Evolutionary conservation across 1,284 basidiomycete genomes (phyloP).

Genomic region (Fomitopsis schrenkii): DNA sequence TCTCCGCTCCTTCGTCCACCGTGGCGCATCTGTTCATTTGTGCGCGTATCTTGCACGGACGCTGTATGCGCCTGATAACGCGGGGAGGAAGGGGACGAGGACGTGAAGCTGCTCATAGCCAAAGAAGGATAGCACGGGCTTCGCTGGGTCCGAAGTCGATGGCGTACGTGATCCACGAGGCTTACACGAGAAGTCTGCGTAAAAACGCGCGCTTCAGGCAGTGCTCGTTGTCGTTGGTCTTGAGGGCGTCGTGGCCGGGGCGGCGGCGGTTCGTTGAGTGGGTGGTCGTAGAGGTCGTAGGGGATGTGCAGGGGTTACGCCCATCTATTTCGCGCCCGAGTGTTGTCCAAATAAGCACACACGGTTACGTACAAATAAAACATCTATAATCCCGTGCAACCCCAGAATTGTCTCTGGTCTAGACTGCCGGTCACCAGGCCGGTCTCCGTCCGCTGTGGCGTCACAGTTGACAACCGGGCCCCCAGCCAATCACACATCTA

Average conservation of each 20-base stretch:
- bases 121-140: conserved; percentile 20
- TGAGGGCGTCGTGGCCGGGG: conserved; percentile 6
- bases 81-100: conserved; percentile 14
- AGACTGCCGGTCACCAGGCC: background rate
- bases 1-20: conserved; percentile 15
- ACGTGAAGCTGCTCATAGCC: conserved; percentile 23
- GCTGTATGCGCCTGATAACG: conserved; percentile 17
- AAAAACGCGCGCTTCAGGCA: conserved; percentile 8
- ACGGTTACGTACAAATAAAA: conserved; percentile 1
- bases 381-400: background rate
- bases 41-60: conserved; percentile 10
- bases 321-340: conserved; percentile 1
- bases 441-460: background rate
- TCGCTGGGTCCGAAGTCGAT: conserved; percentile 25
- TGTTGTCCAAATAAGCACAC: conserved; percentile 2
- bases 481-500: background rate
- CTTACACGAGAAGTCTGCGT: conserved; percentile 14
- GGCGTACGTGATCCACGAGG: conserved; percentile 21
- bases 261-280: conserved; percentile 6
- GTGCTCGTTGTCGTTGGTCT: conserved; percentile 5
- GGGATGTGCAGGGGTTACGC: background rate
- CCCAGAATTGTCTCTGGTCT: background rate
- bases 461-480: background rate
- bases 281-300: conserved; percentile 11
- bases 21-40: conserved; percentile 12